Base-by-base conservation (phyloP, 1,284 basidiomycete species). In the Ceratobasidium sp. region DNA sequence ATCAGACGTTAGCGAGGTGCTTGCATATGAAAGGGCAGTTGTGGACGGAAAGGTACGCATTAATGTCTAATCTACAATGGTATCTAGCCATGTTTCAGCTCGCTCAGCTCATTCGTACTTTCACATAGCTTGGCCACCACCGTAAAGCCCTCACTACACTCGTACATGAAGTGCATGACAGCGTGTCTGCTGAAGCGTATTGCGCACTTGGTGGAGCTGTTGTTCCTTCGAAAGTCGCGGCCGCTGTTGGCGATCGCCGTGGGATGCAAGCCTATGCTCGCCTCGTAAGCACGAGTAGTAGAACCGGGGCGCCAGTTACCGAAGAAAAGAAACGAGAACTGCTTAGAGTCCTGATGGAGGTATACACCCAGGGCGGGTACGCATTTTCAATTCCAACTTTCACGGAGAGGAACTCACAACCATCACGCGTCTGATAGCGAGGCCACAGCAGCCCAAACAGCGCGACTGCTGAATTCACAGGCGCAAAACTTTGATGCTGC, bases 171-270 rank as follows among this genome's bases (percentile, higher is more conserved):
- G 82, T 96, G 2, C 86, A 86, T 47, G 95, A 97, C 80, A 84
- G 88, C 0, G 82, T 87, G 0, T 91, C 92, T 0, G 93, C 94
- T 0, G 93, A 96, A 79, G 86, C 88, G 1, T 96, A 95, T 81
- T 93, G 93, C 79, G 85, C 90, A 11, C 85, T 93, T 57, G 87
- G 88, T 32, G 89, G 93, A 41, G 85, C 89, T 58, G 86, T 96
- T 30, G 82, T 95, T 0, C 85, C 90, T 0, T 81, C 85, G 0
- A 90, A 88, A 76, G 83, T 88, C 0, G 89, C 90, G 0, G 82
- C 85, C 32, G 75, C 82, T 0, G 82, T 89, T 35, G 86, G 86
- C 2, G 85, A 87, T 73, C 83, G 81, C 41, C 82, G 87, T 35
- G 84, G 82, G 4, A 80, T 92, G 38, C 85, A 87, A 41, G 80